Percentiles rank a stretch among this genome's conserved stretches.
These are phyloP conservation scores for Ophiostoma fasciatum DNA, from an alignment of 2,329 filamentous ascomycete species.

Conservation along the genomic window DNA sequence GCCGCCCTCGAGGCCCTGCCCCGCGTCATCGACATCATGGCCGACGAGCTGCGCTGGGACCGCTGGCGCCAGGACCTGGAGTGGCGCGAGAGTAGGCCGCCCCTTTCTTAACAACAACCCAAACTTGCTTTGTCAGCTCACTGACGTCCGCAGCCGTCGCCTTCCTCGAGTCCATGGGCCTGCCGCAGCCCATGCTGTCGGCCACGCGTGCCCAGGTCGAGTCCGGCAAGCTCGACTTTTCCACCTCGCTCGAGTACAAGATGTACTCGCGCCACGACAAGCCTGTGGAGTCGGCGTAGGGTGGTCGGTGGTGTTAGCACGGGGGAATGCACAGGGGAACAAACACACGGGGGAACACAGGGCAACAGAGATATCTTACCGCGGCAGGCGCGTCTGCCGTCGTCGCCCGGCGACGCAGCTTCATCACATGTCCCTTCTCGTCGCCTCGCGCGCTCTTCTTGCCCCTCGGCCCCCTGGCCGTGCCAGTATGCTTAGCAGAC, in stretches of 20 bases:
- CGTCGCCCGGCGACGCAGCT: too few species aligned
- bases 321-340: neutral
- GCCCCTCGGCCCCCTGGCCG: too few species aligned
- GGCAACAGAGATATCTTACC: too few species aligned
- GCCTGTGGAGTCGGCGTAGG: constrained; percentile 21
- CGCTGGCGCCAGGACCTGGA: constrained; percentile 56
- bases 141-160: constrained; percentile 23
- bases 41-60: constrained; percentile 68
- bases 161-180: constrained; percentile 50
- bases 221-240: constrained; percentile 42
- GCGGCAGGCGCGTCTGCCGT: too few species aligned
- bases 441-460: too few species aligned
- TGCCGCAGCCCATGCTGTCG: constrained; percentile 42
- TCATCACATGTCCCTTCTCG: too few species aligned
- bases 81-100: constrained; percentile 48
- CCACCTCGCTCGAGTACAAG: constrained; percentile 41
- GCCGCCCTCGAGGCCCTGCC: constrained; percentile 78
- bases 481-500: too few species aligned
- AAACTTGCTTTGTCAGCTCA: neutral
- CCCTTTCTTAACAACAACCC: neutral
- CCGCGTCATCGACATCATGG: constrained; percentile 79
- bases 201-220: constrained; percentile 47
- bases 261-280: constrained; percentile 48
- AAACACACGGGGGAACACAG: too few species aligned
- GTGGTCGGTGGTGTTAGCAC: neutral